Conservation (phyloP, 1,284 basidiomycete species). For the Ganoderma resinaceum region DNA sequence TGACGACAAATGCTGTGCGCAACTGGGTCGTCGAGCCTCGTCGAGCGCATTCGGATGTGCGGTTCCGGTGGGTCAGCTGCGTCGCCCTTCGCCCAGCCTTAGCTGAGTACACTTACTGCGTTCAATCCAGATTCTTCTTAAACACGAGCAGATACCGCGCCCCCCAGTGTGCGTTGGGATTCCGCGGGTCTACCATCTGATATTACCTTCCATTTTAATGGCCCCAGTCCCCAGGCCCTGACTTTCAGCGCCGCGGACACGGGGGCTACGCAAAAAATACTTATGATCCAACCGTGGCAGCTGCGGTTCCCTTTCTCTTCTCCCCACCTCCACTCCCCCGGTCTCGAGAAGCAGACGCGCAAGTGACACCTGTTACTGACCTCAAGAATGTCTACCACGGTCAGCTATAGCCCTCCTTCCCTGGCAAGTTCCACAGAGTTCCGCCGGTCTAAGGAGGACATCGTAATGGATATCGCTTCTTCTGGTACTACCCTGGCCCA, state of each 20-base stretch:
- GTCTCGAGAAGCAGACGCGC: neutral
- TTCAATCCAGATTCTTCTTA: slow-evolving; percentile 7
- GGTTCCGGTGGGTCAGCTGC: slow-evolving; percentile 20
- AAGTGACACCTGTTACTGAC: neutral
- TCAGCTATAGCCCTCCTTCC: neutral
- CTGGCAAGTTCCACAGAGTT: neutral
- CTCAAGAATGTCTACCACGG: neutral
- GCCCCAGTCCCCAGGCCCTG: neutral
- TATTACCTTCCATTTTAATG: neutral
- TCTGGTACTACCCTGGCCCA: neutral
- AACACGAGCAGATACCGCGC: neutral
- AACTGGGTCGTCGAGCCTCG: neutral
- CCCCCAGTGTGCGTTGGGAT: neutral
- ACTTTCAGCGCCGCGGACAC: neutral
- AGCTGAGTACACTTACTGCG: neutral
- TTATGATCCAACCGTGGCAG: neutral
- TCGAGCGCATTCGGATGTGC: slow-evolving; percentile 2
- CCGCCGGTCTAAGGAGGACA: neutral
- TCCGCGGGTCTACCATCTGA: neutral
- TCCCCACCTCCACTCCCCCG: neutral
- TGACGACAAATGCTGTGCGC: neutral
- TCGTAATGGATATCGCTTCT: neutral
- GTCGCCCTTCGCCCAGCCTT: neutral
- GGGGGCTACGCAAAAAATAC: neutral
- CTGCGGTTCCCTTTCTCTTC: neutral